Percentiles rank a stretch among this genome's conserved stretches.
Evolutionary conservation across 495 filamentous ascomycete genomes (phyloP).

Genomic region (Penicillium herquei): DNA sequence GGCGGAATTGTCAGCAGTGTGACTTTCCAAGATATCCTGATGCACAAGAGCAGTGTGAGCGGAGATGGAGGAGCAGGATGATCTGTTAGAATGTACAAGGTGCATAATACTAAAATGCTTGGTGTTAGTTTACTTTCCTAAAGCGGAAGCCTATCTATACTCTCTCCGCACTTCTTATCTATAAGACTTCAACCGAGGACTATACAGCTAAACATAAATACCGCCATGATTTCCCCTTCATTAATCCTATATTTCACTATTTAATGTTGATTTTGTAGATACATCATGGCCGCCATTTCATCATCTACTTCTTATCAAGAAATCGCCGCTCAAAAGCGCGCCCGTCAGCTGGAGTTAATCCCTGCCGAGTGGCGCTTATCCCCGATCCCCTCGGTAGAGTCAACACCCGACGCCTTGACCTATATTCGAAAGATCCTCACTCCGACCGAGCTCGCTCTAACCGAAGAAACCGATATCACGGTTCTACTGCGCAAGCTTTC

Average conservation of each 20-base stretch:
- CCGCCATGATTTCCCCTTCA: not conserved
- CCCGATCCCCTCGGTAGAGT: constrained; percentile 23
- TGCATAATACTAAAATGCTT: no score
- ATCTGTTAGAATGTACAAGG: not conserved
- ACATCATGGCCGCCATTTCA: not conserved
- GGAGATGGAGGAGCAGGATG: constrained; percentile 19
- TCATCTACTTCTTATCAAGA: constrained; percentile 20
- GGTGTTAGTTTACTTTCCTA: constrained; percentile 17
- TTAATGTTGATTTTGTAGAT: not conserved
- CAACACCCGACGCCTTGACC: constrained; percentile 17
- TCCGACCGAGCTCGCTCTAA: constrained; percentile 47
- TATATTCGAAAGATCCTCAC: constrained; percentile 40
- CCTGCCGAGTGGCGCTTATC: constrained; percentile 31
- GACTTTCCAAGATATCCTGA: constrained; percentile 33
- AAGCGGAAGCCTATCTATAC: constrained; percentile 17
- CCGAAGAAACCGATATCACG: constrained; percentile 43
- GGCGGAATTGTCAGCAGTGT: constrained; percentile 27
- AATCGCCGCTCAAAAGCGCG: constrained; percentile 28
- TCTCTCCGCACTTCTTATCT: constrained; percentile 19
- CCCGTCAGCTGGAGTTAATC: constrained; percentile 31
- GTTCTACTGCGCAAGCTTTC: constrained; percentile 44
- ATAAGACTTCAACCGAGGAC: not conserved
- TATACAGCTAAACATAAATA: constrained; percentile 2
- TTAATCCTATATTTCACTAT: not conserved
- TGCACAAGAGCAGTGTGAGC: constrained; percentile 28